These are phyloP conservation scores for Schoenoplectus tabernaemontani DNA, from an alignment of 202 grass and related monocot genomes.

Conservation along the genomic window DNA sequence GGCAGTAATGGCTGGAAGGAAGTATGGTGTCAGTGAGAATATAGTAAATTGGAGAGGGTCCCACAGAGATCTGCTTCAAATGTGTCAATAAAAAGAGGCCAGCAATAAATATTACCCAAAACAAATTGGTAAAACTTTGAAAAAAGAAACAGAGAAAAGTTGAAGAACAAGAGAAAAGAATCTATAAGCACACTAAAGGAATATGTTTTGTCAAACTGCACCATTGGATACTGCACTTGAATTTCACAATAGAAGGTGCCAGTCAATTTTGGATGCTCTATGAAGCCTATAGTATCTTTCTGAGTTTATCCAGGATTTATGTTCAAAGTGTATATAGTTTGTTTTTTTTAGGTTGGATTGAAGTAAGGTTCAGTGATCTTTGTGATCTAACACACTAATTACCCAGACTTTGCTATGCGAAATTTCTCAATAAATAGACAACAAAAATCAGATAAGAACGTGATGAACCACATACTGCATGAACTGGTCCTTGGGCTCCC, in stretches of 20 bases:
- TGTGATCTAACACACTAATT: too few relatives aligned
- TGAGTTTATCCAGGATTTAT: too few relatives aligned
- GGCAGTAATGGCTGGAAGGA: not conserved
- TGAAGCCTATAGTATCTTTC: too few relatives aligned
- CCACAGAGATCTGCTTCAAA: not conserved
- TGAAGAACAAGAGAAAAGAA: not conserved
- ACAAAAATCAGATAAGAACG: not conserved
- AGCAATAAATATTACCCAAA: not conserved
- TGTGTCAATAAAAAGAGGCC: not conserved
- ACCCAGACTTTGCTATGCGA: too few relatives aligned
- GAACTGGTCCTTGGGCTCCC: slow-evolving; percentile 85
- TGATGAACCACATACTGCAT: slow-evolving; percentile 56
- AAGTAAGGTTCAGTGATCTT: too few relatives aligned
- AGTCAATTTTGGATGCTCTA: too few relatives aligned
- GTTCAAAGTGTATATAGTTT: too few relatives aligned
- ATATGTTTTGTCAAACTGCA: too few relatives aligned
- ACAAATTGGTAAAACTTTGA: not conserved
- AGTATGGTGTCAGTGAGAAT: not conserved
- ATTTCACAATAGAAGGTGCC: too few relatives aligned
- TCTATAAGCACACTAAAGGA: not conserved
- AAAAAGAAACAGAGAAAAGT: not conserved
- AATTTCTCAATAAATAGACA: not conserved
- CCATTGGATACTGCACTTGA: too few relatives aligned
- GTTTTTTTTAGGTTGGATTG: too few relatives aligned
- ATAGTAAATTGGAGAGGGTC: not conserved